These are phyloP conservation scores for Lentinula aciculospora DNA, from an alignment of 768 basidiomycete genomes.

Conservation along the genomic window DNA sequence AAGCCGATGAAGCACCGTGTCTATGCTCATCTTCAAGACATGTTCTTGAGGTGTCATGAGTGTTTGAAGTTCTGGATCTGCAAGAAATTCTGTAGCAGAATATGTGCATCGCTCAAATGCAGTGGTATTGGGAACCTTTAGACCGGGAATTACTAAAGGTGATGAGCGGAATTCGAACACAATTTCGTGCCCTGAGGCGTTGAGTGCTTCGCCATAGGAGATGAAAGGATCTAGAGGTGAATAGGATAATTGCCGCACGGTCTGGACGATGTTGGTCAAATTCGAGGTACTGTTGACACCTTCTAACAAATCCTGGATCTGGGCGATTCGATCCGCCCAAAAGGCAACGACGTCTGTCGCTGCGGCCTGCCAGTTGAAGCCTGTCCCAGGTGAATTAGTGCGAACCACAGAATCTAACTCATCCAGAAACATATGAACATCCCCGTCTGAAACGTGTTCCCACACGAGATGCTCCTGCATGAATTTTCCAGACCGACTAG, in stretches of 20 bases:
- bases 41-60: slow-evolving; percentile 13
- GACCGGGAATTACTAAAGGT: neutral
- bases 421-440: slow-evolving; percentile 12
- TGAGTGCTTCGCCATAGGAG: slow-evolving; percentile 12
- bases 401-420: slow-evolving; percentile 13
- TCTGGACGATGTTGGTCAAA: slow-evolving; percentile 8
- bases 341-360: slow-evolving; percentile 12
- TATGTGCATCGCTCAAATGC: slow-evolving; percentile 13
- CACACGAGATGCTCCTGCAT: slow-evolving; percentile 13
- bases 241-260: slow-evolving; percentile 14
- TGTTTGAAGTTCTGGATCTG: neutral
- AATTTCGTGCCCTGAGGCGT: slow-evolving; percentile 15
- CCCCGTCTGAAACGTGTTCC: slow-evolving; percentile 12
- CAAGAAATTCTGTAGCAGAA: slow-evolving; percentile 14
- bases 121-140: slow-evolving; percentile 1
- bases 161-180: slow-evolving; percentile 10
- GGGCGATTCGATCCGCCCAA: slow-evolving; percentile 15
- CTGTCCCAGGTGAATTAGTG: slow-evolving; percentile 5
- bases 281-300: slow-evolving; percentile 10
- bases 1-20: slow-evolving; percentile 13
- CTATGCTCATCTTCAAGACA: slow-evolving; percentile 11
- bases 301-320: slow-evolving; percentile 12
- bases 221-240: slow-evolving; percentile 15
- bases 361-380: slow-evolving; percentile 11
- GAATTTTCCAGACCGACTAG: slow-evolving; percentile 10